Conservation (phyloP, 176 grass and related monocot genomes). For the sorghum (Sorghum bicolor) region DNA sequence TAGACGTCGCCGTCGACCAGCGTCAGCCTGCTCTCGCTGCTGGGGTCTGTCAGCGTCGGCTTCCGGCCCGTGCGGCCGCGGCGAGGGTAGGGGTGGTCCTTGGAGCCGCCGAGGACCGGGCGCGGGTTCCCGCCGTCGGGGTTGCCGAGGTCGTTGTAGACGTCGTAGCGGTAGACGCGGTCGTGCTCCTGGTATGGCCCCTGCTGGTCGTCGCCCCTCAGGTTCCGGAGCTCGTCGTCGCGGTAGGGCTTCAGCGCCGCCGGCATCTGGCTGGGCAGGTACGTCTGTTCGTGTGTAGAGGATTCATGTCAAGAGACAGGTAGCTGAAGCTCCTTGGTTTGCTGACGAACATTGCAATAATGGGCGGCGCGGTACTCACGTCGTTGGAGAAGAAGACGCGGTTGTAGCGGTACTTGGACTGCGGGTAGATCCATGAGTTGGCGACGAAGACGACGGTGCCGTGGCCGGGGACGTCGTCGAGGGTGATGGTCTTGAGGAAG, state of each 20-base stretch:
- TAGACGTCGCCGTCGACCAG: not conserved
- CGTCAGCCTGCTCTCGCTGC: not conserved
- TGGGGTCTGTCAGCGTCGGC: not conserved
- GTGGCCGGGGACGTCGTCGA: not conserved
- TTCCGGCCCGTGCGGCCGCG: not conserved
- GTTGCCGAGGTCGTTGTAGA: conserved; percentile 12
- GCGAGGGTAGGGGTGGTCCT: not conserved
- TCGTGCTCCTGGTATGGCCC: conserved; percentile 1
- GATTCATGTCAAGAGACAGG: not conserved
- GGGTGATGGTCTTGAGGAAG: conserved; percentile 24
- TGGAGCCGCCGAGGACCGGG: not conserved
- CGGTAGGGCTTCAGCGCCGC: not conserved
- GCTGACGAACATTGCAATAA: too few relatives aligned
- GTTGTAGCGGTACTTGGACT: not conserved
- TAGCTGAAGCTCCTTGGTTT: not conserved
- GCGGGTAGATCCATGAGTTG: conserved; percentile 1
- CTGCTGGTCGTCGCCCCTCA: not conserved
- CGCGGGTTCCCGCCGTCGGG: not conserved
- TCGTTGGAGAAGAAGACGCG: conserved; percentile 18
- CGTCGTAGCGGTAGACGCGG: conserved; percentile 35
- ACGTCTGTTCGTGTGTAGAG: not conserved
- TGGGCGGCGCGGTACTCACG: not conserved
- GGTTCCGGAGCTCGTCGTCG: conserved; percentile 20
- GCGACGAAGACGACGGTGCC: conserved; percentile 14
- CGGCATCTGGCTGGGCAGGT: conserved; percentile 2